Evolutionary conservation across 1,284 basidiomycete genomes (phyloP).

Genomic region (Stygiomarasmius scandens): DNA sequence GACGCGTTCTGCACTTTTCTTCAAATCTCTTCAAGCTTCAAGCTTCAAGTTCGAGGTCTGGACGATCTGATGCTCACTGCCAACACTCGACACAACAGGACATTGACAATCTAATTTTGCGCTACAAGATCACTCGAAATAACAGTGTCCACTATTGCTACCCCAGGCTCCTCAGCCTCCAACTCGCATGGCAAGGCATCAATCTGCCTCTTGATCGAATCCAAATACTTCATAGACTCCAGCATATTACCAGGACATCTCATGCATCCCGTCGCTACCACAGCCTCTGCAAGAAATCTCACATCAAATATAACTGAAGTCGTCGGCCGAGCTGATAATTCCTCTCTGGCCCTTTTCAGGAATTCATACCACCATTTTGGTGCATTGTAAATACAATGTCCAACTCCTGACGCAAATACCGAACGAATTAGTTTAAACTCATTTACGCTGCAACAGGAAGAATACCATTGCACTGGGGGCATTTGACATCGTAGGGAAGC

Average conservation of each 20-base stretch:
- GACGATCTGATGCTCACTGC: no score
- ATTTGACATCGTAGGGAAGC: constrained; percentile 54
- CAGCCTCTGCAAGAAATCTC: constrained; percentile 58
- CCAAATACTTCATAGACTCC: constrained; percentile 57
- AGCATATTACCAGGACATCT: constrained; percentile 66
- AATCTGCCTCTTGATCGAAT: constrained; percentile 55
- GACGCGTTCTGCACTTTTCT: background rate
- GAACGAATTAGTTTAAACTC: background rate
- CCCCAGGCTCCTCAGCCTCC: background rate
- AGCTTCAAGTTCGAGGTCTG: no score
- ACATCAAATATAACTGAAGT: constrained; percentile 62
- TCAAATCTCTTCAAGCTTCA: no score
- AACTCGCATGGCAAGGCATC: constrained; percentile 35
- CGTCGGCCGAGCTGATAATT: constrained; percentile 57
- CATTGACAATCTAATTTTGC: no score
- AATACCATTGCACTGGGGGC: constrained; percentile 63
- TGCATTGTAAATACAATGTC: constrained; percentile 47
- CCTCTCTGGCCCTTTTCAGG: constrained; percentile 54
- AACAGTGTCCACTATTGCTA: background rate
- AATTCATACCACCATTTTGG: constrained; percentile 74
- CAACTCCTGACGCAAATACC: constrained; percentile 21
- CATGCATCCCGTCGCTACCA: constrained; percentile 51
- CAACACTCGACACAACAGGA: no score
- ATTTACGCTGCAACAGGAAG: background rate
- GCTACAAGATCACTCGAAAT: no score